Conservation (phyloP, 2,329 filamentous ascomycete species). For the Hypoxylon sp. region DNA sequence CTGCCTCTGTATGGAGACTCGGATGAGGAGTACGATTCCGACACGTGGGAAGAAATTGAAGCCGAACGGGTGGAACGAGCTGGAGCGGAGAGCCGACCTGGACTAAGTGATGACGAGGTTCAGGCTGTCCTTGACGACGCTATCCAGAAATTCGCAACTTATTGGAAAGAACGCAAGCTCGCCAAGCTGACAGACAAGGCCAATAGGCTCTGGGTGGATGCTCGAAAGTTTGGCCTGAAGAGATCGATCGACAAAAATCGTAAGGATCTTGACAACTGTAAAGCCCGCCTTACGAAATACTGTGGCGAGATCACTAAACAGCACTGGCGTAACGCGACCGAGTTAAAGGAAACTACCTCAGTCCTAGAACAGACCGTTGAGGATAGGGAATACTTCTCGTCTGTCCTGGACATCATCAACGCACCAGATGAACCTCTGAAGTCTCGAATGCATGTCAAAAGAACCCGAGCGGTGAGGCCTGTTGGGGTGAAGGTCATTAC, state of each 20-base stretch:
- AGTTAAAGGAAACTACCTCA: conserved; percentile 67
- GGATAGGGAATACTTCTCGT: conserved; percentile 66
- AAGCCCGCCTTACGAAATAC: conserved; percentile 67
- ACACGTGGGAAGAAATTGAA: conserved; percentile 72
- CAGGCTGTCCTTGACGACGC: conserved; percentile 65
- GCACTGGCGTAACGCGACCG: conserved; percentile 65
- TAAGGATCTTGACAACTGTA: conserved; percentile 57
- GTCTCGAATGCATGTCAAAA: conserved; percentile 41
- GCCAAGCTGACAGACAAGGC: conserved; percentile 69
- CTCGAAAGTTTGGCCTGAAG: conserved; percentile 58
- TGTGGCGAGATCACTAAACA: conserved; percentile 63
- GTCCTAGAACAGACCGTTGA: conserved; percentile 75
- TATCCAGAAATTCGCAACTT: conserved; percentile 62
- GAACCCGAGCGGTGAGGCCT: conserved; percentile 29
- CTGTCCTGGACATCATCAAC: conserved; percentile 62
- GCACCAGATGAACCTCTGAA: conserved; percentile 58
- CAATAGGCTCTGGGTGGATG: conserved; percentile 70
- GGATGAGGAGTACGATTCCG: conserved; percentile 66
- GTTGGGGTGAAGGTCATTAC: conserved; percentile 21
- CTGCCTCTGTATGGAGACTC: conserved; percentile 69
- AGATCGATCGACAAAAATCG: conserved; percentile 60
- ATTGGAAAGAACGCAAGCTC: conserved; percentile 71
- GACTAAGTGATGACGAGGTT: conserved; percentile 62
- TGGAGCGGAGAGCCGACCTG: conserved; percentile 44
- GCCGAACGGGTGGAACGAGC: conserved; percentile 61